phyloP scores from a whole-genome alignment of 108 stramenopile genomes.

The Cyclotella distinguenda region DNA sequence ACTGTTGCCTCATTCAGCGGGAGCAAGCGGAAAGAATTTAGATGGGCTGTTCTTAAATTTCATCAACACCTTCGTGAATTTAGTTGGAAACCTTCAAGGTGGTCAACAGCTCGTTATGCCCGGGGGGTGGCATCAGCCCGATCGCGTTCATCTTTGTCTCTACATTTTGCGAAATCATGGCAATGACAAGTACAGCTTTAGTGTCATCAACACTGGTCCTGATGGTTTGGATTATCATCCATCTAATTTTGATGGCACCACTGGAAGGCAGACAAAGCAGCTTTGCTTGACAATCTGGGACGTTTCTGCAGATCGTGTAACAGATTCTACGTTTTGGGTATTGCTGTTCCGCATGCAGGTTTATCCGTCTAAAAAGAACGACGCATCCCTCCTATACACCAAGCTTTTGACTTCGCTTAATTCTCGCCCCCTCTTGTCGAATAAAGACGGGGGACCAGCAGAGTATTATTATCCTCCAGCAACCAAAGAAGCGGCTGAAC shows the following conservation, averaged over 20 bases:
- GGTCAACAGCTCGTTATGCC: constrained; percentile 83
- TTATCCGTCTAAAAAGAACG: constrained; percentile 81
- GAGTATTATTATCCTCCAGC: constrained; percentile 69
- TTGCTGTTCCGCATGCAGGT: constrained; percentile 90
- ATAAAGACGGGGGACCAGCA: constrained; percentile 74
- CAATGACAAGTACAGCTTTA: constrained; percentile 75
- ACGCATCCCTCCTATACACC: constrained; percentile 81
- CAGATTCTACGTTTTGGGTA: constrained; percentile 88
- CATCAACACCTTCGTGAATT: constrained; percentile 82
- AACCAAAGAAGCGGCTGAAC: constrained; percentile 52
- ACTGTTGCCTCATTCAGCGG: constrained; percentile 79
- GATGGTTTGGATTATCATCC: constrained; percentile 88
- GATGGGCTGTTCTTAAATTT: constrained; percentile 85
- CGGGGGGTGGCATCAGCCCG: constrained; percentile 89
- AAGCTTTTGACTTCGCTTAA: constrained; percentile 82
- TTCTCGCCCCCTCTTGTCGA: constrained; percentile 75
- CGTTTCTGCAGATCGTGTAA: constrained; percentile 68
- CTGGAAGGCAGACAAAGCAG: constrained; percentile 82
- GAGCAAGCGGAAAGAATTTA: constrained; percentile 72
- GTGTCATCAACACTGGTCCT: constrained; percentile 82
- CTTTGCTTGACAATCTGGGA: constrained; percentile 86
- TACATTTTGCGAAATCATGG: constrained; percentile 82
- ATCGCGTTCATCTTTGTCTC: constrained; percentile 70
- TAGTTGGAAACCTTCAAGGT: constrained; percentile 73
- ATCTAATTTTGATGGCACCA: constrained; percentile 74